Evolutionary conservation across 345 rosid genomes (phyloP).

Genomic region (Populus nigra): DNA sequence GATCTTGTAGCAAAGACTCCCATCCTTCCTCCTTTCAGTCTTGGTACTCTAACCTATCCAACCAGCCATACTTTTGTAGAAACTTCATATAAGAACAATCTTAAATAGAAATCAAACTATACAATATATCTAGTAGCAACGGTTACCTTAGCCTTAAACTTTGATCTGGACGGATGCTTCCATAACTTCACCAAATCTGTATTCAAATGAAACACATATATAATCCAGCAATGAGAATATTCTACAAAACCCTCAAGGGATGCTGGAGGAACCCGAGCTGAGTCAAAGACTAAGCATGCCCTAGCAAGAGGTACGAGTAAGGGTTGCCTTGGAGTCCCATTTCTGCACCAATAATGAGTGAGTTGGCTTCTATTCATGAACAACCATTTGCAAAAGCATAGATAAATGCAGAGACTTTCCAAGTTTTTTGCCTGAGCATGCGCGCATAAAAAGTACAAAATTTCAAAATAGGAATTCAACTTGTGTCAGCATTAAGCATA

Average conservation of each 20-base stretch:
- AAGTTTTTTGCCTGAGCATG: background rate
- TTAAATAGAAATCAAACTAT: background rate
- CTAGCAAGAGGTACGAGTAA: constrained; percentile 83
- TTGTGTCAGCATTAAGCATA: background rate
- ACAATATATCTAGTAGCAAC: background rate
- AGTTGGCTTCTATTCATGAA: background rate
- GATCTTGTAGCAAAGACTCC: constrained; percentile 92
- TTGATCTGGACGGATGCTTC: constrained; percentile 83
- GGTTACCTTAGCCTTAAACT: constrained; percentile 83
- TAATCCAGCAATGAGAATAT: constrained; percentile 93
- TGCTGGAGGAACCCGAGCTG: constrained; percentile 79
- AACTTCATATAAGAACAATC: constrained; percentile 22
- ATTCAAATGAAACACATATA: constrained; percentile 88
- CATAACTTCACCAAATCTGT: constrained; percentile 88
- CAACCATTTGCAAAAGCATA: background rate
- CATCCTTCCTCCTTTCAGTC: constrained; percentile 68
- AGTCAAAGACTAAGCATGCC: constrained; percentile 66
- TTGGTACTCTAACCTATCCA: constrained; percentile 90
- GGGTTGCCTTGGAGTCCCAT: constrained; percentile 94
- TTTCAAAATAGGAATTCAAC: background rate
- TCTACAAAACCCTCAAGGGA: constrained; percentile 86
- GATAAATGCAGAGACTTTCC: background rate
- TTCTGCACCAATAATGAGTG: constrained; percentile 41
- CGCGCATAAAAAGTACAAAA: background rate
- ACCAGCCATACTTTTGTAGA: constrained; percentile 26